Percentiles rank a stretch among this genome's conserved stretches.
Evolutionary conservation across 495 filamentous ascomycete species (phyloP).

Genomic region (Parathielavia hyrcaniae): DNA sequence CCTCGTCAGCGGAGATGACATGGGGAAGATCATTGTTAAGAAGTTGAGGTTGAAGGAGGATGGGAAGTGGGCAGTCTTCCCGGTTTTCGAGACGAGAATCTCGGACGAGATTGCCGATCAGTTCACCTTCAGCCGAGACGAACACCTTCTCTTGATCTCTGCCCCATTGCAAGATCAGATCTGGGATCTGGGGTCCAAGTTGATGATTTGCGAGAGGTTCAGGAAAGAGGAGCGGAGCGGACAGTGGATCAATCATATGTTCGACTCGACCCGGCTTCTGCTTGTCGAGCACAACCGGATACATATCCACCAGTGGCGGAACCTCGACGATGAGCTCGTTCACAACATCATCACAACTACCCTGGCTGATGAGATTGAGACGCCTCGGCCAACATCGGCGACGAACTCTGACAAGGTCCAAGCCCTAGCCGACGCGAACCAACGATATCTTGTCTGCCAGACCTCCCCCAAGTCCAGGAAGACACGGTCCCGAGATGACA

Average conservation of each 20-base stretch:
- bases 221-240: background rate
- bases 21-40: background rate
- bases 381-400: background rate
- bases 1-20: slow-evolving; percentile 4
- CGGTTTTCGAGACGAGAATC: background rate
- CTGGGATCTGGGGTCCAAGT: slow-evolving; percentile 1
- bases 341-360: background rate
- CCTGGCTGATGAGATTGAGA: background rate
- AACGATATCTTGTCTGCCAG: background rate
- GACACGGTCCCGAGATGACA: background rate
- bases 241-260: background rate
- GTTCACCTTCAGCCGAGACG: background rate
- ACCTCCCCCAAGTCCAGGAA: background rate
- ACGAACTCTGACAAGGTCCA: background rate
- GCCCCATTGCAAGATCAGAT: background rate
- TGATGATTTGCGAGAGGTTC: background rate
- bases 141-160: background rate
- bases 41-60: slow-evolving; percentile 2
- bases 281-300: background rate
- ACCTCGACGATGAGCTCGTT: background rate
- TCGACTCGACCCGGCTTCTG: background rate
- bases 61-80: slow-evolving; percentile 6
- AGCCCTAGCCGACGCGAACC: background rate
- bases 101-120: background rate
- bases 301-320: background rate